These are phyloP conservation scores for Fusarium phyllophilum DNA, from an alignment of 2,329 filamentous ascomycete genomes.

Conservation along the genomic window DNA sequence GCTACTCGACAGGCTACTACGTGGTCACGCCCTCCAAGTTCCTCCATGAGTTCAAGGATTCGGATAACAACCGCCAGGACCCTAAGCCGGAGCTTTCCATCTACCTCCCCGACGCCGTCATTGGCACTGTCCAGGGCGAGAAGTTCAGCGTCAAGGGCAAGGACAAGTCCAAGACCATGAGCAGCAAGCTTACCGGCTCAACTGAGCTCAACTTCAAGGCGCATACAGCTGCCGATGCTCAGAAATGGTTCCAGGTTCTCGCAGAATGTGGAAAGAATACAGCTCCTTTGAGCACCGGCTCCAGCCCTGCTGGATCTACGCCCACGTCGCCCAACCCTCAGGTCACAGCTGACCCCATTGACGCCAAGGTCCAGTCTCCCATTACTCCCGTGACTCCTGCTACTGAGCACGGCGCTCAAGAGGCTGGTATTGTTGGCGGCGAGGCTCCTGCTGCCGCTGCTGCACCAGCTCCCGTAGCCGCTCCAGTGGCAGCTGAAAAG, in stretches of 20 bases:
- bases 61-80: slow-evolving; percentile 76
- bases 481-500: slow-evolving; percentile 27
- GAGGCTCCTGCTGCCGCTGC: slow-evolving; percentile 27
- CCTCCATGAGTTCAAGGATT: slow-evolving; percentile 96
- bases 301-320: slow-evolving; percentile 41
- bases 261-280: slow-evolving; percentile 66
- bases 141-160: slow-evolving; percentile 98
- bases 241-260: slow-evolving; percentile 86
- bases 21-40: slow-evolving; percentile 89
- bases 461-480: slow-evolving; percentile 18
- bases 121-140: slow-evolving; percentile 76
- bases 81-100: slow-evolving; percentile 87
- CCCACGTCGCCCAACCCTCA: slow-evolving; percentile 44
- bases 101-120: slow-evolving; percentile 88
- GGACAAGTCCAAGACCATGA: slow-evolving; percentile 82
- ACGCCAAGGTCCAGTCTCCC: slow-evolving; percentile 33
- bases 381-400: slow-evolving; percentile 24
- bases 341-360: slow-evolving; percentile 23
- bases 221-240: slow-evolving; percentile 79
- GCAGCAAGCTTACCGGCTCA: slow-evolving; percentile 80
- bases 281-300: slow-evolving; percentile 44
- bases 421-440: slow-evolving; percentile 56
- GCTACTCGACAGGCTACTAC: slow-evolving; percentile 85
- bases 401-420: slow-evolving; percentile 54
- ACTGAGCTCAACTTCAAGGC: slow-evolving; percentile 91